Evolutionary conservation across 2,329 filamentous ascomycete species (phyloP).

Genomic region (Diplocarpon rosae): DNA sequence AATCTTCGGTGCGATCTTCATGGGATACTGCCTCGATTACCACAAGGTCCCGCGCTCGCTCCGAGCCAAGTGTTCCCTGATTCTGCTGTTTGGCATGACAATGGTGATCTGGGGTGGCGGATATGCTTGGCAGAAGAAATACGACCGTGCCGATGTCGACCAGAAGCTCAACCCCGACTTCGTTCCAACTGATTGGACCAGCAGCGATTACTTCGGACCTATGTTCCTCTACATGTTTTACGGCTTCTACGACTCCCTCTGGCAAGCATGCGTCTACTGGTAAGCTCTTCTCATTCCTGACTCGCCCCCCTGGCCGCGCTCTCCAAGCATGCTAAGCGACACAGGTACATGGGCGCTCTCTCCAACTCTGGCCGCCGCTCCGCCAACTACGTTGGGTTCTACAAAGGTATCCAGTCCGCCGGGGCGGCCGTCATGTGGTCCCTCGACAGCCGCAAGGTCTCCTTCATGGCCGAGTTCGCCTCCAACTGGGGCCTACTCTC

Average conservation of each 20-base stretch:
- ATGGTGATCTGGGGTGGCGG: conserved; percentile 76
- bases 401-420: conserved; percentile 85
- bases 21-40: conserved; percentile 61
- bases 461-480: conserved; percentile 64
- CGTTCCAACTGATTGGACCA: conserved; percentile 48
- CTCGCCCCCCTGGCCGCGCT: conserved; percentile 1
- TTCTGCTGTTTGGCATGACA: conserved; percentile 54
- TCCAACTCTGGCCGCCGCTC: conserved; percentile 88
- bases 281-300: conserved; percentile 25
- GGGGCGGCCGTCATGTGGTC: conserved; percentile 68
- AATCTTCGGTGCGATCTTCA: conserved; percentile 63
- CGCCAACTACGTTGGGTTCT: conserved; percentile 84
- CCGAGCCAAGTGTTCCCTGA: conserved; percentile 55
- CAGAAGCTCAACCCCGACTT: conserved; percentile 8
- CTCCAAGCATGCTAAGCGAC: conserved; percentile 6
- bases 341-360: conserved; percentile 79
- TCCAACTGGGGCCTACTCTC: conserved; percentile 66
- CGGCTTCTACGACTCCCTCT: conserved; percentile 78
- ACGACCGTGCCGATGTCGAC: conserved; percentile 32
- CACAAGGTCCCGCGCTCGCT: conserved; percentile 47
- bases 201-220: conserved; percentile 58
- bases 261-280: conserved; percentile 91
- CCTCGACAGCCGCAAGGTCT: conserved; percentile 49
- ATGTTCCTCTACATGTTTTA: conserved; percentile 90
- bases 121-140: conserved; percentile 64